A percentile compares a stretch with the other conserved stretches of the same genome.
phyloP scores from a whole-genome alignment of 2,329 filamentous ascomycete genomes.

The Chalara sp. region DNA sequence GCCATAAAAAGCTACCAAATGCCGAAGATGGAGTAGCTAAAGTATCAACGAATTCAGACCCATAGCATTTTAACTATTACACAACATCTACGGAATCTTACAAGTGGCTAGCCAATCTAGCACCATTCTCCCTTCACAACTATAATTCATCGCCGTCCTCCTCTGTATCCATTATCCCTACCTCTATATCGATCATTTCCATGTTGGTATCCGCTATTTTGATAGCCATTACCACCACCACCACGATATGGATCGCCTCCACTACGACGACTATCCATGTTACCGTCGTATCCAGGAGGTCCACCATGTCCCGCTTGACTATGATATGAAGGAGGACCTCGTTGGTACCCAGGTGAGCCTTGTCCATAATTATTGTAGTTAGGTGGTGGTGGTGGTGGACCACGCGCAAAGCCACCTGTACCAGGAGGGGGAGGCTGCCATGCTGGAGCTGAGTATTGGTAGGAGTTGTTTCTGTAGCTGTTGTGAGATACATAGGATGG shows the following conservation, averaged over 20 bases:
- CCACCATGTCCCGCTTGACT: slow-evolving; percentile 4
- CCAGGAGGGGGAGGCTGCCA: slow-evolving; percentile 41
- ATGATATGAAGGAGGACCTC: slow-evolving; percentile 11
- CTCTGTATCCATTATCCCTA: too few relatives aligned
- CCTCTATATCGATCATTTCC: too few relatives aligned
- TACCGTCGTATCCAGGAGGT: slow-evolving; percentile 11
- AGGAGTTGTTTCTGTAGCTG: slow-evolving; percentile 15
- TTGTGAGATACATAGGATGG: slow-evolving; percentile 15
- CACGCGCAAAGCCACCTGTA: slow-evolving; percentile 34
- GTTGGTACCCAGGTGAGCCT: slow-evolving; percentile 15
- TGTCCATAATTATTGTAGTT: slow-evolving; percentile 17
- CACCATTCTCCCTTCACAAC: neutral
- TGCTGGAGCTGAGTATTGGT: slow-evolving; percentile 19
- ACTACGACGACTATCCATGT: slow-evolving; percentile 9
- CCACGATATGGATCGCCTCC: slow-evolving; percentile 10
- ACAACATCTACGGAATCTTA: neutral
- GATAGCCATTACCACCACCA: neutral
- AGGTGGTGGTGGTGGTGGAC: slow-evolving; percentile 38
- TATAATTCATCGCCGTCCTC: too few relatives aligned
- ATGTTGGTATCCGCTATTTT: too few relatives aligned
- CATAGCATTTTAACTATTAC: too few relatives aligned
- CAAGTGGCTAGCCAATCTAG: neutral
- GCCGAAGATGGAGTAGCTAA: too few relatives aligned
- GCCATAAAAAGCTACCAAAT: too few relatives aligned
- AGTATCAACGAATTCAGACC: too few relatives aligned